Percentiles rank a stretch among this genome's conserved stretches.
Evolutionary conservation across 2,329 filamentous ascomycete genomes (phyloP).

Genomic region (Didymella segeticola): DNA sequence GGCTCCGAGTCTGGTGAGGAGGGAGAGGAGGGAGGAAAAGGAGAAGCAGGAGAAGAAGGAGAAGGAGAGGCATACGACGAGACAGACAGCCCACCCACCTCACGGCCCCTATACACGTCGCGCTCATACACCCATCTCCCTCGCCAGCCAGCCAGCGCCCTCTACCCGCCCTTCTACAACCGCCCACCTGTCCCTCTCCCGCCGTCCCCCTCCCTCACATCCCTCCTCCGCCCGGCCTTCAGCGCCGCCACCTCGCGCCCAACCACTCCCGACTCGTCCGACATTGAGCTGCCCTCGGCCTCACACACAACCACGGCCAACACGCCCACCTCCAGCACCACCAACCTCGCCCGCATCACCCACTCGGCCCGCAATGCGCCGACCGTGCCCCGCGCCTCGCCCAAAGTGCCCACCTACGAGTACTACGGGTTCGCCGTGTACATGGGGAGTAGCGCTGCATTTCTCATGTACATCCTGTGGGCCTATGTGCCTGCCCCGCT

Average conservation of each 20-base stretch:
- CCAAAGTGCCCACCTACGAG: constrained; percentile 98
- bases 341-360: constrained; percentile 65
- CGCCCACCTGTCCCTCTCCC: constrained; percentile 93
- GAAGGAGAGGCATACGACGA: constrained; percentile 20
- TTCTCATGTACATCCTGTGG: constrained; percentile 78
- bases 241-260: constrained; percentile 71
- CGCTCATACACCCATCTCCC: constrained; percentile 55
- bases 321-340: constrained; percentile 55
- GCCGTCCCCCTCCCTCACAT: constrained; percentile 90
- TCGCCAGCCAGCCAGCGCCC: constrained; percentile 38
- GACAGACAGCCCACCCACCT: constrained; percentile 17
- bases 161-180: constrained; percentile 93
- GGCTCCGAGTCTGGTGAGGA: constrained; percentile 39
- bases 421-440: constrained; percentile 99
- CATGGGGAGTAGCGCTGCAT: constrained; percentile 82
- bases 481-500: constrained; percentile 91
- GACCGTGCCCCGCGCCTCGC: constrained; percentile 81
- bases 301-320: constrained; percentile 29
- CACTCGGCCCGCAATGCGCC: constrained; percentile 65
- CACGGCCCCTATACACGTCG: constrained; percentile 52
- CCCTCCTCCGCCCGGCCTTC: constrained; percentile 77
- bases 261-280: constrained; percentile 89
- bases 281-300: constrained; percentile 69
- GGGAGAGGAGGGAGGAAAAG: constrained; percentile 13
- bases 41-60: background rate